These are phyloP conservation scores for Lithospermum erythrorhizon DNA, from an alignment of 257 asterid genomes.

Conservation along the genomic window DNA sequence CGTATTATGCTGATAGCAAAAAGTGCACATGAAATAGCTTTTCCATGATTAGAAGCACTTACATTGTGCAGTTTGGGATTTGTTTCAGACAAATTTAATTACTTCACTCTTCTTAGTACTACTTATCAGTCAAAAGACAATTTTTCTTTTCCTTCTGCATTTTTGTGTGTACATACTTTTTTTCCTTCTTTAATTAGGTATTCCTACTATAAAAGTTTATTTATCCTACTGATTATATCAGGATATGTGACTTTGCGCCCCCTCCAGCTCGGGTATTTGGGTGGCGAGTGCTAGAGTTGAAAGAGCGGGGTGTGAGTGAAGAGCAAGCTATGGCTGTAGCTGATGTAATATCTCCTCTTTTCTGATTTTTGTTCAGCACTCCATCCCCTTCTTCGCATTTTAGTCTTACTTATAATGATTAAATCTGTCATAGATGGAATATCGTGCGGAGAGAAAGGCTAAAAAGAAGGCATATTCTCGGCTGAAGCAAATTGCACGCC, in stretches of 20 bases:
- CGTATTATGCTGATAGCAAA: too few species aligned
- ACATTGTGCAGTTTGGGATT: too few species aligned
- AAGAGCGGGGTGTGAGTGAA: constrained; percentile 62
- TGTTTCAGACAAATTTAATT: too few species aligned
- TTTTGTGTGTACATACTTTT: too few species aligned
- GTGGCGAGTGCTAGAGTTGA: constrained; percentile 76
- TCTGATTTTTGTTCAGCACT: background rate
- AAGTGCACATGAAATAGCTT: too few species aligned
- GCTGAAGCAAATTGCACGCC: constrained; percentile 55
- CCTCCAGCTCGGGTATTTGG: constrained; percentile 79
- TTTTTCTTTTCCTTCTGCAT: too few species aligned
- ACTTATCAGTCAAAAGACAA: too few species aligned
- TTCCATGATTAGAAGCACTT: too few species aligned
- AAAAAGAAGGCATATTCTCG: constrained; percentile 57
- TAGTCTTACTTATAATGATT: background rate
- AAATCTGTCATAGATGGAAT: constrained; percentile 49
- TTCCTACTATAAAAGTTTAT: background rate
- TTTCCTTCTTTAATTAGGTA: background rate
- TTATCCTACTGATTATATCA: constrained; percentile 14
- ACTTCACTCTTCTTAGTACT: too few species aligned
- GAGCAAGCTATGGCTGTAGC: constrained; percentile 62
- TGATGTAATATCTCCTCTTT: constrained; percentile 40
- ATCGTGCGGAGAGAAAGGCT: constrained; percentile 41
- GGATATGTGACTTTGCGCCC: constrained; percentile 61
- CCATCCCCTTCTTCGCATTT: background rate